These are phyloP conservation scores for Suhomyces kunorum DNA, from an alignment of 1,139 yeast genomes.

Conservation along the genomic window DNA sequence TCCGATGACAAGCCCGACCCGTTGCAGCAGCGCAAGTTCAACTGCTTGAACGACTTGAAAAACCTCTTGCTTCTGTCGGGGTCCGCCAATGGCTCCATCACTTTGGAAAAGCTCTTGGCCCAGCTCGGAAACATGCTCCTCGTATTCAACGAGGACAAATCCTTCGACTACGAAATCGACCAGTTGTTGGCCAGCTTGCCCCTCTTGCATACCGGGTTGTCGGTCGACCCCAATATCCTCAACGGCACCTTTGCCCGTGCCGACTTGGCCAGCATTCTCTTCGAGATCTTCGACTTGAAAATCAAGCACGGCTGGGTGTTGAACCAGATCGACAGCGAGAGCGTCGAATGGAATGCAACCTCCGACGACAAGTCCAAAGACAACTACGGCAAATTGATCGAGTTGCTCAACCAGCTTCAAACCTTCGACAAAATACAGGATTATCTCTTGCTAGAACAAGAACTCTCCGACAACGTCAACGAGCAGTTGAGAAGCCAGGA, in stretches of 20 bases:
- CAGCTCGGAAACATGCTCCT: conserved; percentile 49
- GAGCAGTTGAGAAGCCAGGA: conserved; percentile 9
- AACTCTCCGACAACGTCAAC: conserved; percentile 10
- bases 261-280: conserved; percentile 37
- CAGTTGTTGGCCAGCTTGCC: conserved; percentile 57
- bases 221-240: conserved; percentile 66
- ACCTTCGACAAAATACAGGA: conserved; percentile 52
- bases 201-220: conserved; percentile 66
- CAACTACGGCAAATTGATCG: conserved; percentile 23
- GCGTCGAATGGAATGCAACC: conserved; percentile 17
- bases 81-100: conserved; percentile 24
- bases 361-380: conserved; percentile 18
- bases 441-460: conserved; percentile 25
- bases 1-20: conserved; percentile 12
- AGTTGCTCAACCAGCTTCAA: conserved; percentile 29
- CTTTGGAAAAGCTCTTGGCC: conserved; percentile 38
- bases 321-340: conserved; percentile 25
- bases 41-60: conserved; percentile 25
- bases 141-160: conserved; percentile 23
- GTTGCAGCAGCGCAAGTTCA: conserved; percentile 15
- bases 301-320: conserved; percentile 57
- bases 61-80: conserved; percentile 25
- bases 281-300: conserved; percentile 41
- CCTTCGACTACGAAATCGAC: conserved; percentile 28
- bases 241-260: conserved; percentile 59